Evolutionary conservation across 202 grass and related monocot species (phyloP).

Genomic region (Cymbopogon flexuosus): DNA sequence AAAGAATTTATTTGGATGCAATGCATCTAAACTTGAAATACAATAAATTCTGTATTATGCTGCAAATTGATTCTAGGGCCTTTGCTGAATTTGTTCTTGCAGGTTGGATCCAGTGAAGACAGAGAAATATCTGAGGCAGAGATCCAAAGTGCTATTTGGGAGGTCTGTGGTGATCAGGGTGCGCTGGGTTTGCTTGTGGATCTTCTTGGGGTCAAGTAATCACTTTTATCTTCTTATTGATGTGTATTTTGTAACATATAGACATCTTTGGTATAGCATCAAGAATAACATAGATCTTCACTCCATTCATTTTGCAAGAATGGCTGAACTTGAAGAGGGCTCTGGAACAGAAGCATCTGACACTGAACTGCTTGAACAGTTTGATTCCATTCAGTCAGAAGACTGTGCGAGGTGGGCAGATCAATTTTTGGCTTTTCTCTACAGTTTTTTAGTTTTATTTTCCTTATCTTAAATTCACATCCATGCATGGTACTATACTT

Average conservation of each 20-base stretch:
- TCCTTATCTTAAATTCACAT: neutral
- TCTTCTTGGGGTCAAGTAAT: slow-evolving; percentile 86
- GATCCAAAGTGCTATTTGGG: slow-evolving; percentile 69
- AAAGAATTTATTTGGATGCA: neutral
- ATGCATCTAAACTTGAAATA: neutral
- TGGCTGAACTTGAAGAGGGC: slow-evolving; percentile 77
- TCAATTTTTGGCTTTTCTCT: neutral
- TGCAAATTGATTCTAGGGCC: neutral
- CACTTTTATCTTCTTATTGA: neutral
- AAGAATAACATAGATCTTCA: slow-evolving; percentile 1
- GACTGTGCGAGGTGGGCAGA: slow-evolving; percentile 32
- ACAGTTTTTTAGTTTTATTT: neutral
- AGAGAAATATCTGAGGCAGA: slow-evolving; percentile 50
- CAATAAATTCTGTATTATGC: neutral
- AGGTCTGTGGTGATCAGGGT: slow-evolving; percentile 78
- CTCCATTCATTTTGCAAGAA: slow-evolving; percentile 46
- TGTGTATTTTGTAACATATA: neutral
- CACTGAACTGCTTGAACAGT: slow-evolving; percentile 47
- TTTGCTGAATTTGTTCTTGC: slow-evolving; percentile 12
- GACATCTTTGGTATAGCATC: neutral
- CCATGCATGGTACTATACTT: neutral
- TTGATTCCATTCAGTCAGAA: slow-evolving; percentile 20
- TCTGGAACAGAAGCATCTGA: slow-evolving; percentile 78
- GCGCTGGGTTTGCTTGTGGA: slow-evolving; percentile 74
- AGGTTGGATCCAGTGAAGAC: slow-evolving; percentile 56